A percentile compares a stretch with the other conserved stretches of the same genome.
phyloP scores from a whole-genome alignment of 306 rosid species.

The Quillaja saponaria region DNA sequence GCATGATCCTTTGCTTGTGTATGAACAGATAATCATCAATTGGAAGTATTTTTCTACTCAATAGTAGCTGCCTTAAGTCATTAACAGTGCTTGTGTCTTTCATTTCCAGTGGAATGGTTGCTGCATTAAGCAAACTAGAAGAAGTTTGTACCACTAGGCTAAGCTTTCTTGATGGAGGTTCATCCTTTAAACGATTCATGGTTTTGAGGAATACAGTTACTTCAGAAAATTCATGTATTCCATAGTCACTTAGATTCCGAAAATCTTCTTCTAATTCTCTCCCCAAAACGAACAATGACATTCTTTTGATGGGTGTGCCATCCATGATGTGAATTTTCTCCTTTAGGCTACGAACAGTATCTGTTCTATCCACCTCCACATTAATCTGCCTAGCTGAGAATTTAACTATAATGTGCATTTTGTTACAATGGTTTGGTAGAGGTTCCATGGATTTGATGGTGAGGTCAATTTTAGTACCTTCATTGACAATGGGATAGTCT shows the following conservation, averaged over 20 bases:
- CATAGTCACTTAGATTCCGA: slow-evolving; percentile 59
- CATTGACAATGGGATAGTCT: slow-evolving; percentile 73
- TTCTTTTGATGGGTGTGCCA: slow-evolving; percentile 58
- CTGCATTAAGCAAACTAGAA: slow-evolving; percentile 68
- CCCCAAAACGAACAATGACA: slow-evolving; percentile 64
- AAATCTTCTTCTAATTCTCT: slow-evolving; percentile 61
- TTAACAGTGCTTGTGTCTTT: slow-evolving; percentile 55
- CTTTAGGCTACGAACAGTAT: slow-evolving; percentile 71
- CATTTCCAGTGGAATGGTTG: slow-evolving; percentile 78
- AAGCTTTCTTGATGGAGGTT: slow-evolving; percentile 48
- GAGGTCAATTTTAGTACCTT: slow-evolving; percentile 79
- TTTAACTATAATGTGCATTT: slow-evolving; percentile 55
- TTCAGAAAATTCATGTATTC: slow-evolving; percentile 60
- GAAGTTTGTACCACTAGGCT: slow-evolving; percentile 70
- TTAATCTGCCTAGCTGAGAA: slow-evolving; percentile 50
- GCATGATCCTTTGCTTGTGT: slow-evolving; percentile 90
- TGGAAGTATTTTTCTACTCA: slow-evolving; percentile 59
- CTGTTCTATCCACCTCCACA: slow-evolving; percentile 66
- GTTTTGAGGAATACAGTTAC: slow-evolving; percentile 56
- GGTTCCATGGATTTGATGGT: slow-evolving; percentile 41
- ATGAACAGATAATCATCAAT: slow-evolving; percentile 74
- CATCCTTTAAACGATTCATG: slow-evolving; percentile 45
- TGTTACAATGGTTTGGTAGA: slow-evolving; percentile 22
- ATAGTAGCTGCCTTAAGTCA: slow-evolving; percentile 60
- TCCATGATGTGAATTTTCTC: slow-evolving; percentile 74